phyloP scores from a whole-genome alignment of 495 filamentous ascomycete species.

The Neurospora sp. region DNA sequence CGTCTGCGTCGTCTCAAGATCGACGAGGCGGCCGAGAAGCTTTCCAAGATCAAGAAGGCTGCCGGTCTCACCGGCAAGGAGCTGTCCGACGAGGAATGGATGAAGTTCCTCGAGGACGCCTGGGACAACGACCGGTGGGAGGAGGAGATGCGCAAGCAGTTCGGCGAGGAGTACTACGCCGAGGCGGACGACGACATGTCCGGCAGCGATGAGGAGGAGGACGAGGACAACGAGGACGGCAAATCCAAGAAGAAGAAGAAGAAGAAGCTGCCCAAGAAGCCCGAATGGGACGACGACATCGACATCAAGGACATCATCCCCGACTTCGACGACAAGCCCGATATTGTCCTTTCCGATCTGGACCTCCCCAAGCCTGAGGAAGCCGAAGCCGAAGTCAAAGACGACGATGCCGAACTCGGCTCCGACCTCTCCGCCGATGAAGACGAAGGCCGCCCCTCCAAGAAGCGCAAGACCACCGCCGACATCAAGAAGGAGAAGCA shows the following conservation, averaged over 20 bases:
- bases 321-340: constrained; percentile 62
- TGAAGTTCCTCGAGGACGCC: constrained; percentile 68
- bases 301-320: constrained; percentile 88
- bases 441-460: constrained; percentile 28
- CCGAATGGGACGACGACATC: constrained; percentile 93
- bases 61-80: constrained; percentile 64
- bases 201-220: constrained; percentile 34
- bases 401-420: constrained; percentile 17
- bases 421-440: constrained; percentile 17
- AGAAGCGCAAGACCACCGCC: constrained; percentile 54
- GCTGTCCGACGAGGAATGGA: constrained; percentile 68
- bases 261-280: constrained; percentile 69
- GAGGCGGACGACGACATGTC: constrained; percentile 40
- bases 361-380: constrained; percentile 31
- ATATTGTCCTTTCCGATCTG: constrained; percentile 44
- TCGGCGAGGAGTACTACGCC: constrained; percentile 84
- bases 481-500: constrained; percentile 54
- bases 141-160: constrained; percentile 71
- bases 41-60: constrained; percentile 74
- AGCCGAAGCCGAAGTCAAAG: constrained; percentile 25
- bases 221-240: constrained; percentile 12
- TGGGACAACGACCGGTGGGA: constrained; percentile 88
- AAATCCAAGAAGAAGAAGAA: constrained; percentile 15
- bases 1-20: constrained; percentile 77
- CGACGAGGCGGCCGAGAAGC: constrained; percentile 74